A percentile compares a stretch with the other conserved stretches of the same genome.
phyloP scores from a whole-genome alignment of 768 basidiomycete species.

The Kwoniella newhampshirensis region DNA sequence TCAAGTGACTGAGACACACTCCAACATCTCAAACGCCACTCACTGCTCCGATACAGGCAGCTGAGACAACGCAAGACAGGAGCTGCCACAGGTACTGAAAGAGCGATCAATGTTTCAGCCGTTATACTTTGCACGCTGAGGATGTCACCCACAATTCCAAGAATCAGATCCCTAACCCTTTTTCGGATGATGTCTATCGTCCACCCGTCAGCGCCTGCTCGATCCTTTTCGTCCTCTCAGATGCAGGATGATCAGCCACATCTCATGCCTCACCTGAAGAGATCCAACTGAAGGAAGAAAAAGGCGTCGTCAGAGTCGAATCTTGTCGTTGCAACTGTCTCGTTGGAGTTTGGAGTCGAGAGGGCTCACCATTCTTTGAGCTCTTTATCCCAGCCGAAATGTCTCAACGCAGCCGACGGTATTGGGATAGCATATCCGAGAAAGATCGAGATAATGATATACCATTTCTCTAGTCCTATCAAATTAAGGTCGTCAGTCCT shows the following conservation, averaged over 20 bases:
- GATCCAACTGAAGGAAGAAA: constrained; percentile 6
- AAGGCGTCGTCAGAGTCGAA: too few species aligned
- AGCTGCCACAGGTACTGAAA: constrained; percentile 31
- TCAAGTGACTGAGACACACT: too few species aligned
- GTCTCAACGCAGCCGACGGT: constrained; percentile 20
- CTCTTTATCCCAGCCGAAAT: constrained; percentile 26
- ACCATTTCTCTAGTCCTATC: constrained; percentile 33
- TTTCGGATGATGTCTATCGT: too few species aligned
- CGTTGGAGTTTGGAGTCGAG: not conserved
- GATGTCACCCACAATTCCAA: too few species aligned
- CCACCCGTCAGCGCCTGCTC: too few species aligned
- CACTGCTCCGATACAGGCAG: constrained; percentile 16
- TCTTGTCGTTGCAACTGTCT: too few species aligned
- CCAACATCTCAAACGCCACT: not conserved
- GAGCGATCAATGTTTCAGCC: too few species aligned
- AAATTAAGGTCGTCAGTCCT: too few species aligned
- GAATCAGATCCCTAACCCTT: too few species aligned
- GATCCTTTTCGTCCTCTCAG: too few species aligned
- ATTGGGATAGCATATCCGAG: constrained; percentile 26
- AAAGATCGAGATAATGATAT: constrained; percentile 25
- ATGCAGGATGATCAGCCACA: not conserved
- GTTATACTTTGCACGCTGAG: too few species aligned
- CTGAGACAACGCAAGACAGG: constrained; percentile 26
- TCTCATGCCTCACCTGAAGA: not conserved
- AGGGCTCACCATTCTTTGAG: constrained; percentile 28